Evolutionary conservation across 306 rosid genomes (phyloP), one percentile per base, ranked within the genome.

Genomic region (Psophocarpus tetragonolobus): DNA sequence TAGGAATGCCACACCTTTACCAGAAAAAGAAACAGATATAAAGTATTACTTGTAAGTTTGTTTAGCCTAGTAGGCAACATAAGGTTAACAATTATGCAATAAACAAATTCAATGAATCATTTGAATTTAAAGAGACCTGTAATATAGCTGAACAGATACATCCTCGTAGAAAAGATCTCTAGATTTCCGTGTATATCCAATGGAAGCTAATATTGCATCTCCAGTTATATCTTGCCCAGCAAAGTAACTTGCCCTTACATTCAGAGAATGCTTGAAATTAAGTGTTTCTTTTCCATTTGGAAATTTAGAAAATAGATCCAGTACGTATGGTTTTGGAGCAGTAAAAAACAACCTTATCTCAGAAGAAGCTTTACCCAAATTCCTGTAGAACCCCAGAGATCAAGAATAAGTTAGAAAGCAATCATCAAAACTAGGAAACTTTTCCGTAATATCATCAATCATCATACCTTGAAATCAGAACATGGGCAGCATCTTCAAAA

Each of bases 321-420:
- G 80, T 48, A 84, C 53, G 85, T 57, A 85, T 58, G 89, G 71
- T 56, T 75, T 85, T 3, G 88, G 82, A 66, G 94, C 88, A 76
- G 91, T 78, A 82, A 87, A 92, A 84, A 89, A 90, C 56, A 92
- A 50, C 76, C 97, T 89, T 48, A 87, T 90, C 90, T 95, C 99
- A 6, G 96, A 91, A 68, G 99, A 92, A 64, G 96, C 87, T 87
- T 87, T 95, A 56, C 99, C 97, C 68, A 95, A 62, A 81, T 88
- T 90, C 90, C 97, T 95, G 88, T 70, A 67, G 64, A 71, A 33
- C 64, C 24, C 48, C 81, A 84, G 50, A 78, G 68, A 79, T 60
- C 71, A 81, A 74, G 68, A 69, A 82, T 44, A 68, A 51, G 71
- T 63, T 30, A 80, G 67, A 65, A 24, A 71, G 36, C 45, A 62